Evolutionary conservation across 441 rosid genomes (phyloP).

Genomic region (Heliophila coronopifolia): DNA sequence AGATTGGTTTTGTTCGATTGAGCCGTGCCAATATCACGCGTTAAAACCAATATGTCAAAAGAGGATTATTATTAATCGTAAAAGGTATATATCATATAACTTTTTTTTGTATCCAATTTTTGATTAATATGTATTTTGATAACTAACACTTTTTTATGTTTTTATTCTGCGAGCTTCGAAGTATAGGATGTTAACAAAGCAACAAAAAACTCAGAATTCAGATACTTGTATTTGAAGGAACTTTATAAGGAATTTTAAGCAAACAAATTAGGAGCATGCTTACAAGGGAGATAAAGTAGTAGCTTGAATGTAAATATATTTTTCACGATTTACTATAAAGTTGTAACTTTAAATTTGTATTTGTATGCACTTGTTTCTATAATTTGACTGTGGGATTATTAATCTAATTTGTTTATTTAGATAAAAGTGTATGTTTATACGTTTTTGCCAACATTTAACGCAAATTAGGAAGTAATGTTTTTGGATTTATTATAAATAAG

Average conservation of each 20-base stretch:
- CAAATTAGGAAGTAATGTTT: conserved; percentile 13
- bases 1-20: conserved; percentile 63
- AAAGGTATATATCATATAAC: not conserved
- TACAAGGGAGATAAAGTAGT: not conserved
- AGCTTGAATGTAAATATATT: conserved; percentile 1
- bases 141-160: not conserved
- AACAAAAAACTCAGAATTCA: conserved; percentile 14
- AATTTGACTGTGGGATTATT: not conserved
- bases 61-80: not conserved
- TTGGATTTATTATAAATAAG: conserved; percentile 2
- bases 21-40: conserved; percentile 99
- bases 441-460: not conserved
- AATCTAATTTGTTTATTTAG: not conserved
- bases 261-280: not conserved
- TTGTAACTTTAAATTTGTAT: too few relatives aligned
- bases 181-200: conserved; percentile 1
- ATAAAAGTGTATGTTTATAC: not conserved
- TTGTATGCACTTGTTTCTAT: not conserved
- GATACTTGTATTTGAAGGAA: conserved; percentile 18
- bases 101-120: not conserved
- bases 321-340: too few relatives aligned
- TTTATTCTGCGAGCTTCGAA: conserved; percentile 3
- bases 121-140: not conserved
- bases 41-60: not conserved
- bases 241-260: not conserved